A percentile compares a stretch with the other conserved stretches of the same genome.
phyloP scores from a whole-genome alignment of 23 red algal species.

The Rhodosorus marinus region DNA sequence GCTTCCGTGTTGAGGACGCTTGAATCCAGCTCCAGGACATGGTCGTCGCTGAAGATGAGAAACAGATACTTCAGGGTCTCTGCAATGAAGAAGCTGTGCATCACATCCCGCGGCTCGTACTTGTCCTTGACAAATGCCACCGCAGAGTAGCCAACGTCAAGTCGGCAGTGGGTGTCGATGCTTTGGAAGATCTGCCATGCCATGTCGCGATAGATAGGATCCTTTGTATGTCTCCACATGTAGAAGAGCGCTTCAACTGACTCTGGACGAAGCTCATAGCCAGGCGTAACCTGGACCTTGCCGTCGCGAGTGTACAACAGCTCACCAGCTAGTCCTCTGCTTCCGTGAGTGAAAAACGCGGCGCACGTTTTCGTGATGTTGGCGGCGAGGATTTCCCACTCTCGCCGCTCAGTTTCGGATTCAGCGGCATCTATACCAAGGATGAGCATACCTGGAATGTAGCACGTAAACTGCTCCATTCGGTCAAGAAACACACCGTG shows the following conservation, averaged over 20 bases:
- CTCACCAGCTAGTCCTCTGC: slow-evolving; percentile 37
- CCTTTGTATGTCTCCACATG: slow-evolving; percentile 34
- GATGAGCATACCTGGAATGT: slow-evolving; percentile 36
- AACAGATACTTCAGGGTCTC: slow-evolving; percentile 88
- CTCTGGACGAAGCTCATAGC: slow-evolving; percentile 40
- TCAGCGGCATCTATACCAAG: slow-evolving; percentile 15
- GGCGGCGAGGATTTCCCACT: slow-evolving; percentile 21
- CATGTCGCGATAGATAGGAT: slow-evolving; percentile 17
- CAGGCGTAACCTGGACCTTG: no score
- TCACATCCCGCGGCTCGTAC: no score
- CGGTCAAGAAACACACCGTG: slow-evolving; percentile 12
- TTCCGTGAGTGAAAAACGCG: slow-evolving; percentile 30
- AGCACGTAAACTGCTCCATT: slow-evolving; percentile 60
- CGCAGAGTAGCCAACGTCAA: no score
- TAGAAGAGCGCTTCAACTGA: slow-evolving; percentile 47
- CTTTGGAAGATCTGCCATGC: slow-evolving; percentile 17
- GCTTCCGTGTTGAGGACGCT: slow-evolving; percentile 25
- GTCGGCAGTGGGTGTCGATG: slow-evolving; percentile 10
- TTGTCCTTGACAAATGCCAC: no score
- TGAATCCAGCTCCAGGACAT: no score
- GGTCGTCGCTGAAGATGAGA: slow-evolving; percentile 35
- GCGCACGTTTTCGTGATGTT: slow-evolving; percentile 26
- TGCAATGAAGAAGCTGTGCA: slow-evolving; percentile 34
- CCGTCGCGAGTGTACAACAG: no score
- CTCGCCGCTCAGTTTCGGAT: slow-evolving; percentile 9